These are phyloP conservation scores for Quercus mongolica DNA, from an alignment of 306 rosid genomes.

Conservation along the genomic window DNA sequence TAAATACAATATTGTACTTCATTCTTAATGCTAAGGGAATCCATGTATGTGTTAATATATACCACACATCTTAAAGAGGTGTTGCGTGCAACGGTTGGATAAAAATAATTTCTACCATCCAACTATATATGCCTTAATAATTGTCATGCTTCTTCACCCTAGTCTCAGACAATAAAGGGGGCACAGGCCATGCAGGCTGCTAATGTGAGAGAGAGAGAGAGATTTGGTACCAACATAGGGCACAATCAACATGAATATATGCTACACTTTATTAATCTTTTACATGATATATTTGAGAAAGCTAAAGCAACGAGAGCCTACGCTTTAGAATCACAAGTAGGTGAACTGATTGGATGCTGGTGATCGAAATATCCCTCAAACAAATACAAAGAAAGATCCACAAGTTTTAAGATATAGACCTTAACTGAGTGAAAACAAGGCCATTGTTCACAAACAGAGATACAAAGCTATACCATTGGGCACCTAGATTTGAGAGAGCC, in stretches of 20 bases:
- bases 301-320: constrained; percentile 13
- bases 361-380: constrained; percentile 11
- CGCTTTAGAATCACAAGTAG: constrained; percentile 15
- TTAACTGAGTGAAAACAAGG: background rate
- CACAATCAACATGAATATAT: too few species aligned
- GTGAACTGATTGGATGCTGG: background rate
- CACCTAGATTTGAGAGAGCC: constrained; percentile 62
- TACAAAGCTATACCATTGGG: constrained; percentile 45
- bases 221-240: background rate
- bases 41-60: too few species aligned
- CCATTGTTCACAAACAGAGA: constrained; percentile 33
- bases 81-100: too few species aligned
- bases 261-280: too few species aligned
- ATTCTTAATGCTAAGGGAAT: too few species aligned
- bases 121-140: background rate
- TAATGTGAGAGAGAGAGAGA: constrained; percentile 2
- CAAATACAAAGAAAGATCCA: background rate
- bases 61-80: too few species aligned
- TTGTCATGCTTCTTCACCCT: constrained; percentile 27
- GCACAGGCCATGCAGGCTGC: constrained; percentile 19
- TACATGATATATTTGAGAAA: background rate
- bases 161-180: constrained; percentile 30
- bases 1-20: too few species aligned
- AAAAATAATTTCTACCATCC: background rate
- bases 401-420: background rate